Evolutionary conservation across 108 stramenopile genomes (phyloP).

Genomic region (Asterionellopsis glacialis): DNA sequence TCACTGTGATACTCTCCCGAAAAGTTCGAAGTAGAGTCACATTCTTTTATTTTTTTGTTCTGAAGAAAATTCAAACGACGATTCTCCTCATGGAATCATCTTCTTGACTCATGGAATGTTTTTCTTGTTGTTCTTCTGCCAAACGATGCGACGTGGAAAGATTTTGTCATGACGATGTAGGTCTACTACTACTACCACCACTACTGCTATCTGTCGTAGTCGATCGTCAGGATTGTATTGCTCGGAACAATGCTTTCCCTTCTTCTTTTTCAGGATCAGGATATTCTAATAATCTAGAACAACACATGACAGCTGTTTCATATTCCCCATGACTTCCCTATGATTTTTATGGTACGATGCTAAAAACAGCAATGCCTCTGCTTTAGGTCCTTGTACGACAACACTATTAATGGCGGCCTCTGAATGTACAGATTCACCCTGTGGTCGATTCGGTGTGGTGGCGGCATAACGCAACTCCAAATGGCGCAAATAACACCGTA

Average conservation of each 20-base stretch:
- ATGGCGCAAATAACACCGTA: constrained; percentile 86
- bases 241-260: constrained; percentile 86
- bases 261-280: constrained; percentile 93
- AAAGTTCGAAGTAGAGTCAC: too few relatives aligned
- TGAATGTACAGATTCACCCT: constrained; percentile 8
- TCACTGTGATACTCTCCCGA: too few relatives aligned
- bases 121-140: too few relatives aligned
- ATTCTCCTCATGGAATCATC: too few relatives aligned
- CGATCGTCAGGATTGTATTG: constrained; percentile 54
- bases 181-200: too few relatives aligned
- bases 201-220: too few relatives aligned
- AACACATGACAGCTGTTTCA: constrained; percentile 72
- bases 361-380: constrained; percentile 87
- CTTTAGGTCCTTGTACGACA: constrained; percentile 79
- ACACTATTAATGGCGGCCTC: constrained; percentile 52
- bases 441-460: constrained; percentile 18
- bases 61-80: too few relatives aligned
- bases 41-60: too few relatives aligned
- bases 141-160: too few relatives aligned
- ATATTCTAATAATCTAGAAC: constrained; percentile 85
- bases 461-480: constrained; percentile 72
- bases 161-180: too few relatives aligned
- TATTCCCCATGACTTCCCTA: constrained; percentile 73
- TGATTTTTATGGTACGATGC: constrained; percentile 78
- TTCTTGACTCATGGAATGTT: too few relatives aligned